Base-by-base conservation (phyloP, 148 eudicot species). In the Chenopodium suecicum region DNA sequence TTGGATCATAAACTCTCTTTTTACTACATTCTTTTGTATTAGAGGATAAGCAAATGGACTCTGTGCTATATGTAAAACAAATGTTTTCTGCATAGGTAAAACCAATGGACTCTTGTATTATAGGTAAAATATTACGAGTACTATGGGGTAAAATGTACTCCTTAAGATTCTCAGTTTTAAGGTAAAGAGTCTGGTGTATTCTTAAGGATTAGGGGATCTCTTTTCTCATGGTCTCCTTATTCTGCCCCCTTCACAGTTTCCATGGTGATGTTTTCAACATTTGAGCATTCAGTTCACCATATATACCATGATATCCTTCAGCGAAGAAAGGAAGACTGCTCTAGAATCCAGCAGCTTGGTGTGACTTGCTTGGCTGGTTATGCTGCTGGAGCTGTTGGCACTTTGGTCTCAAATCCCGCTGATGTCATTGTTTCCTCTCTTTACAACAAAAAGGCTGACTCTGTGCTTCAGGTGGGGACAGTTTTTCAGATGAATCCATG, bases 261-360 rank as follows among this genome's bases (percentile, higher is more conserved):
- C 25, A 92, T 95, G 94, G 85, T 92, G 65, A 95, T 95, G 98
- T 95, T 95, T 65, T 88, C 98, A 76, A 95, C 98, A 79, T 95
- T 95, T 85, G 98, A 95, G 91, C 90, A 93, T 86, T 92, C 98
- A 14, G 98, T 92, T 66, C 91, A 89, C 80, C 69, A 89, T 58
- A 86, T 95, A 74, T 92, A 95, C 73, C 81, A 80, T 6, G 84
- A 88, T 13, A 72, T 95, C 67, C 78, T 93, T 68, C 83, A 90
- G 79, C 86, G 70, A 79, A 90, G 87, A 81, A 95, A 89, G 85
- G 91, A 93, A 80, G 92, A 93, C 67, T 95, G 97, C 84, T 84
- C 98, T 4, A 85, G 88, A 85, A 78, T 89, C 76, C 96, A 95
- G 80, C 97, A 95, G 86, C 96, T 95, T 48, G 96, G 92, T 7